Evolutionary conservation across 495 filamentous ascomycete genomes (phyloP).

Genomic region (Recurvomyces mirabilis): DNA sequence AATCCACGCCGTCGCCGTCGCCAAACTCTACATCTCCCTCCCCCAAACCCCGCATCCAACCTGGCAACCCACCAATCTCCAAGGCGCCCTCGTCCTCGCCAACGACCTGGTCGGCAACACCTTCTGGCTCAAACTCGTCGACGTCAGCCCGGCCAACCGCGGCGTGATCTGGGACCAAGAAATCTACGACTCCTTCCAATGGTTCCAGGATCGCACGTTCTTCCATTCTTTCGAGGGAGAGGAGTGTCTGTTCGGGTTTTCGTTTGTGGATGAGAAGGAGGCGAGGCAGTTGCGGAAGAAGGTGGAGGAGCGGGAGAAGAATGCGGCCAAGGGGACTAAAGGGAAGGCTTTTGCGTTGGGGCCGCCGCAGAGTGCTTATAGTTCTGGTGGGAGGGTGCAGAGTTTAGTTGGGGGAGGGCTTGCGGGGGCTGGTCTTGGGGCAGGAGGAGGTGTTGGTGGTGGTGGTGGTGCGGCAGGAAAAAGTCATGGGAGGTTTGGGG

Average conservation of each 20-base stretch:
- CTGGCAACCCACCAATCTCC: constrained; percentile 93
- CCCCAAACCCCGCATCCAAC: constrained; percentile 66
- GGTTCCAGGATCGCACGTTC: constrained; percentile 92
- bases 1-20: constrained; percentile 87
- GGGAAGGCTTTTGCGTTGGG: constrained; percentile 56
- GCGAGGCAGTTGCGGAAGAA: constrained; percentile 90
- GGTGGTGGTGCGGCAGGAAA: constrained; percentile 36
- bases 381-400: neutral
- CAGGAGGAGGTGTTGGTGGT: no score
- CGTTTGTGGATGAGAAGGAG: constrained; percentile 92
- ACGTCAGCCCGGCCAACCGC: constrained; percentile 70
- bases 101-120: constrained; percentile 92
- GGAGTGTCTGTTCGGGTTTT: constrained; percentile 76
- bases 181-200: constrained; percentile 84
- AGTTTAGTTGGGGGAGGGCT: constrained; percentile 3
- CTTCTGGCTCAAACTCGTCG: constrained; percentile 93
- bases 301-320: constrained; percentile 87
- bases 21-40: constrained; percentile 86
- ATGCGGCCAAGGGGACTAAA: constrained; percentile 73
- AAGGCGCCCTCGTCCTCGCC: constrained; percentile 84
- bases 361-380: constrained; percentile 4
- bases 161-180: constrained; percentile 99
- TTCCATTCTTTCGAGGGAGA: constrained; percentile 97
- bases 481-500: constrained; percentile 44
- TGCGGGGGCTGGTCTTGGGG: no score